A percentile compares a stretch with the other conserved stretches of the same genome.
phyloP scores from a whole-genome alignment of 2,329 filamentous ascomycete species.

The Volutella citrinella region DNA sequence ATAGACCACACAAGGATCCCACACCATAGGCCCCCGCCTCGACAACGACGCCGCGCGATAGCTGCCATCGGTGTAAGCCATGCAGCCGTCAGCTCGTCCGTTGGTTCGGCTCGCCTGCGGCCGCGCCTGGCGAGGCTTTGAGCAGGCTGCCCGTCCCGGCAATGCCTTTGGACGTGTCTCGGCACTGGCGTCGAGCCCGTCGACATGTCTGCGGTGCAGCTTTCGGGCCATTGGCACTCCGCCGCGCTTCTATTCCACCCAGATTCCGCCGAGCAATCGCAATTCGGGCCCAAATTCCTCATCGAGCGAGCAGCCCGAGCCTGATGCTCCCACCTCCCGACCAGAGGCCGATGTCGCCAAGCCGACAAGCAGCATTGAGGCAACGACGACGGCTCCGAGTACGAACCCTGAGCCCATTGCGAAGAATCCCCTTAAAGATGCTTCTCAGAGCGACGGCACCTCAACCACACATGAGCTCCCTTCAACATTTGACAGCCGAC shows the following conservation, averaged over 20 bases:
- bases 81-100: slow-evolving; percentile 35
- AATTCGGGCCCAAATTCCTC: slow-evolving; percentile 9
- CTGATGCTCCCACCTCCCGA: slow-evolving; percentile 10
- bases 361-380: slow-evolving; percentile 10
- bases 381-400: slow-evolving; percentile 9
- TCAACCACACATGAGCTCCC: slow-evolving; percentile 28
- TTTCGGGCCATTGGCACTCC: slow-evolving; percentile 19
- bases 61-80: slow-evolving; percentile 18
- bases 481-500: slow-evolving; percentile 30
- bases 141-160: slow-evolving; percentile 19
- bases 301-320: slow-evolving; percentile 14
- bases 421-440: no score
- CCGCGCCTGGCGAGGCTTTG: slow-evolving; percentile 25
- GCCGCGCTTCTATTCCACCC: slow-evolving; percentile 25
- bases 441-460: no score
- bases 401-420: slow-evolving; percentile 6
- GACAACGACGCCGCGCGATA: no score
- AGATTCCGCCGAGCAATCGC: slow-evolving; percentile 19
- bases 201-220: slow-evolving; percentile 20
- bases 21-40: no score
- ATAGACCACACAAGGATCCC: no score
- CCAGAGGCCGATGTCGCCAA: slow-evolving; percentile 10
- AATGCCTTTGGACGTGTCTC: slow-evolving; percentile 4
- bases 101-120: slow-evolving; percentile 28
- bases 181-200: slow-evolving; percentile 11